A percentile compares a stretch with the other conserved stretches of the same genome.
phyloP scores from a whole-genome alignment of 202 grass and related monocot genomes.

The Zizania palustris region DNA sequence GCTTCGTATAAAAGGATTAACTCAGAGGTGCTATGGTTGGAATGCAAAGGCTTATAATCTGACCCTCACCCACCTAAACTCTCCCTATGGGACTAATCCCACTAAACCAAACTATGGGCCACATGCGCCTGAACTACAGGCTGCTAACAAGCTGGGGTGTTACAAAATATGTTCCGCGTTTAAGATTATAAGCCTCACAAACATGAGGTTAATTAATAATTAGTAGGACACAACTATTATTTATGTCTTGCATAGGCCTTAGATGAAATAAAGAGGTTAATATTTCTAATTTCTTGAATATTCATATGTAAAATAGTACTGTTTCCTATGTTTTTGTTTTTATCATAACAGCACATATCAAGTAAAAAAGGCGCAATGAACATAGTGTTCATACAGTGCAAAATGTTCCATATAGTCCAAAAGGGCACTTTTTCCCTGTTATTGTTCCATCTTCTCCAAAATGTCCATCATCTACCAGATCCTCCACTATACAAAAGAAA shows the following conservation, averaged over 20 bases:
- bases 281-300: background rate
- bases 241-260: background rate
- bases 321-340: background rate
- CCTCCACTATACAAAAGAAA: slow-evolving; percentile 68
- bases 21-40: no score
- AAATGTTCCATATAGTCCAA: slow-evolving; percentile 92
- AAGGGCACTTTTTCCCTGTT: slow-evolving; percentile 85
- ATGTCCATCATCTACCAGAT: slow-evolving; percentile 66
- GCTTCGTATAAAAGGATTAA: no score
- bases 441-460: slow-evolving; percentile 76
- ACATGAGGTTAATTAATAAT: background rate
- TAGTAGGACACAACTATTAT: slow-evolving; percentile 3
- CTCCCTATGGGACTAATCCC: no score
- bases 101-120: no score
- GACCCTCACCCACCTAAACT: no score
- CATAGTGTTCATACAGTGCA: slow-evolving; percentile 70
- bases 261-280: slow-evolving; percentile 34
- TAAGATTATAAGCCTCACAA: background rate
- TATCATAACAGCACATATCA: slow-evolving; percentile 4
- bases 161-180: background rate
- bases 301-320: slow-evolving; percentile 5
- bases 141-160: no score
- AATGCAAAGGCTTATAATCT: no score
- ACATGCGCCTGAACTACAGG: no score
- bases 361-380: slow-evolving; percentile 21